Conservation (phyloP, 2,329 filamentous ascomycete genomes). For the Zymoseptoria tritici region DNA sequence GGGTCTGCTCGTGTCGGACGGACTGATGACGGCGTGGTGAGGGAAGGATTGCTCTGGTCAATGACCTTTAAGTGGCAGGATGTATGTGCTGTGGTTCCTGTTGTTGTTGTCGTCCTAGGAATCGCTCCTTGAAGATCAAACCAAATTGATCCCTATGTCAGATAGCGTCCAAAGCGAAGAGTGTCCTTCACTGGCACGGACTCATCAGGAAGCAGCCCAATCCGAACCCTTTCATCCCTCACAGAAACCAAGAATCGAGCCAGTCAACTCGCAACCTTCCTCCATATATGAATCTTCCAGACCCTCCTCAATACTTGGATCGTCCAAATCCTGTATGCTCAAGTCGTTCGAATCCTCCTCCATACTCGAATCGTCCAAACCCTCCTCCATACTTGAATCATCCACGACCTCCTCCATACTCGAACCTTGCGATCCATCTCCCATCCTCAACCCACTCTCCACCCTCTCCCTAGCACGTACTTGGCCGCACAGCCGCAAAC, state of each 20-base stretch:
- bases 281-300: not conserved
- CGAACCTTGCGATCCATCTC: no score
- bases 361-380: no score
- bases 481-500: not conserved
- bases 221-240: not conserved
- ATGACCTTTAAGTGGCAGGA: not conserved
- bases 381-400: no score
- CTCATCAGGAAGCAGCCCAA: not conserved
- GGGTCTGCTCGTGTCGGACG: not conserved
- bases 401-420: no score
- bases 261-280: not conserved
- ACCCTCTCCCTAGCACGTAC: not conserved
- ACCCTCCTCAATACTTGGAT: not conserved
- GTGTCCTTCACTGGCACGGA: not conserved
- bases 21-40: not conserved
- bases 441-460: not conserved
- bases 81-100: not conserved
- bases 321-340: no score
- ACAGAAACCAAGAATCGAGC: not conserved
- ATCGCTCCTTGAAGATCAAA: not conserved
- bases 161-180: not conserved
- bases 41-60: not conserved
- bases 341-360: no score
- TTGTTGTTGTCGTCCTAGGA: not conserved
- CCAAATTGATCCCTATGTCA: not conserved